A percentile compares a stretch with the other conserved stretches of the same genome.
These are phyloP conservation scores for Inga oerstediana DNA, from an alignment of 306 rosid genomes.

Conservation along the genomic window DNA sequence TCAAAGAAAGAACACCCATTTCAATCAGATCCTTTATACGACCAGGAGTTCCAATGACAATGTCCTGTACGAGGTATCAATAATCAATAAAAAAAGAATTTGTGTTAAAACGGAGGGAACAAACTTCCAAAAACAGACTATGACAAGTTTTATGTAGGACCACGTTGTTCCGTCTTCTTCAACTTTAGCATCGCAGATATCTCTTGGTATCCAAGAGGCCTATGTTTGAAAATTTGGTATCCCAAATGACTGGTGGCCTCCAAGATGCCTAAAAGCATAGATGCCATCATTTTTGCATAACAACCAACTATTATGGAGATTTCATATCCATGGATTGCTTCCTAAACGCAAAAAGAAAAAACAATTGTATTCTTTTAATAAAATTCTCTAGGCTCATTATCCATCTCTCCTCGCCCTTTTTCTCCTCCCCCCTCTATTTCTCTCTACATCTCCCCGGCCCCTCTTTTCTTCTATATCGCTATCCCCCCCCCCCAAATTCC, in stretches of 20 bases:
- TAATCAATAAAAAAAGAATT: background rate
- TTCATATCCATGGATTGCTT: background rate
- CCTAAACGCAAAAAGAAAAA: background rate
- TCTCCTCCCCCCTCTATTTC: background rate
- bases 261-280: background rate
- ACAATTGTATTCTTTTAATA: background rate
- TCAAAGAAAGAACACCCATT: slow-evolving; percentile 75
- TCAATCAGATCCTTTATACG: slow-evolving; percentile 91
- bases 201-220: background rate
- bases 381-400: background rate
- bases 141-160: background rate
- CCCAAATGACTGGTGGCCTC: background rate
- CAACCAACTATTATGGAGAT: background rate
- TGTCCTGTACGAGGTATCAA: slow-evolving; percentile 55
- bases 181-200: background rate
- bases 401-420: background rate
- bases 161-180: background rate
- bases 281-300: background rate
- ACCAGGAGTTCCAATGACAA: slow-evolving; percentile 97
- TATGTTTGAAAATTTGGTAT: background rate
- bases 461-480: too few relatives aligned
- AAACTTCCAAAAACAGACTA: background rate
- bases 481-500: background rate
- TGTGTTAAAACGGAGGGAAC: background rate
- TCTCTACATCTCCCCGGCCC: too few relatives aligned